Evolutionary conservation across 805 yeast species (phyloP).

Genomic region (Dipodascus geniculatus): DNA sequence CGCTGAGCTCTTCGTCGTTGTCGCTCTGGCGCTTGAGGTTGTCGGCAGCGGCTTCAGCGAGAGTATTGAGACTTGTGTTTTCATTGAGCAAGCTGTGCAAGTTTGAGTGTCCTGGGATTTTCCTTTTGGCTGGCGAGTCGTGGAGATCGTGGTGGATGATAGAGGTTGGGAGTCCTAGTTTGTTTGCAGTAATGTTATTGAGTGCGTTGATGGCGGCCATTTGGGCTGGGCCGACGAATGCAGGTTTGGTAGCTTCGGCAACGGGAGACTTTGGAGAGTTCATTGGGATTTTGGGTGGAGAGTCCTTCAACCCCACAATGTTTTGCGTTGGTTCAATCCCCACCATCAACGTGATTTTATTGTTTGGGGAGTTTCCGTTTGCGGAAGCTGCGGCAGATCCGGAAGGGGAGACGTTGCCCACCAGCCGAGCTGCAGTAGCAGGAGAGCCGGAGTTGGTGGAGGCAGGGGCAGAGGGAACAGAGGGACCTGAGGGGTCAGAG

Average conservation of each 20-base stretch:
- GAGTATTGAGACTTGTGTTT: not conserved
- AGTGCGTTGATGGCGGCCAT: not conserved
- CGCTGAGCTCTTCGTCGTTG: constrained; percentile 13
- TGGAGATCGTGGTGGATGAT: not conserved
- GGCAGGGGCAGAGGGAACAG: not conserved
- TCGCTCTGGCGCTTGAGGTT: not conserved
- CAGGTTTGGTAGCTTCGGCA: not conserved
- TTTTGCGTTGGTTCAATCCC: not conserved
- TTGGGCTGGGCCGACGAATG: not conserved
- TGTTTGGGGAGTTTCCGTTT: not conserved
- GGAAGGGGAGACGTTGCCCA: not conserved
- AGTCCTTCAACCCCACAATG: not conserved
- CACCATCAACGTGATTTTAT: not conserved
- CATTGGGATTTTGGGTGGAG: constrained; percentile 1
- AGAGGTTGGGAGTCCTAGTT: no score
- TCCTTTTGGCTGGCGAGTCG: not conserved
- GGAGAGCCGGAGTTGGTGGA: not conserved
- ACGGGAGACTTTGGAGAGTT: constrained; percentile 1
- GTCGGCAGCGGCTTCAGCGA: not conserved
- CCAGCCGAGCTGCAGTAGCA: not conserved
- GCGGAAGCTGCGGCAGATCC: not conserved
- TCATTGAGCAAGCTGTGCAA: not conserved
- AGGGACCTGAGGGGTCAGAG: not conserved
- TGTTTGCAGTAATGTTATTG: no score
- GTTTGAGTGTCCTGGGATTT: not conserved